These are phyloP conservation scores for Tilletia horrida DNA, from an alignment of 1,284 basidiomycete species.

Conservation along the genomic window DNA sequence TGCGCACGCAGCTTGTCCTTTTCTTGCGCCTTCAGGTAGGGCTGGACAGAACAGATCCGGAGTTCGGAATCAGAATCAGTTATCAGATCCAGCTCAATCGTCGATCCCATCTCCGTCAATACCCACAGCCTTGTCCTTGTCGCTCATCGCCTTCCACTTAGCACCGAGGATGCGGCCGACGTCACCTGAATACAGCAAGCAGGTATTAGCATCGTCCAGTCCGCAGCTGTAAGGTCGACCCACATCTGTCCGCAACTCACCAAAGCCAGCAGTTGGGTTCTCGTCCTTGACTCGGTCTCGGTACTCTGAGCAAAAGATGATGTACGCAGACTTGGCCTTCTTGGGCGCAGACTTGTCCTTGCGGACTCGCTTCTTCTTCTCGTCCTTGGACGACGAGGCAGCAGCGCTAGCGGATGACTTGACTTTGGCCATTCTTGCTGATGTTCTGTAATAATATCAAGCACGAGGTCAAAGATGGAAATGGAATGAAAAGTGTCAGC, in stretches of 20 bases:
- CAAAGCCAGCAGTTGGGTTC: constrained; percentile 90
- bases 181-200: constrained; percentile 61
- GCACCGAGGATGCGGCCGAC: constrained; percentile 80
- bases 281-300: constrained; percentile 89
- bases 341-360: constrained; percentile 18
- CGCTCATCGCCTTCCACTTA: constrained; percentile 83
- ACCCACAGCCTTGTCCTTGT: constrained; percentile 76
- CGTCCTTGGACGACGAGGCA: constrained; percentile 3
- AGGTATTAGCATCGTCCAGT: constrained; percentile 12
- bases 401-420: constrained; percentile 9
- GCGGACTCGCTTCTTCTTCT: constrained; percentile 7
- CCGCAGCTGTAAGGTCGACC: too few relatives aligned
- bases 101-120: not conserved
- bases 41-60: not conserved
- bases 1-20: constrained; percentile 17
- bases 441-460: too few relatives aligned
- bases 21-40: constrained; percentile 6
- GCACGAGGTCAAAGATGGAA: too few relatives aligned
- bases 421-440: not conserved
- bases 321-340: constrained; percentile 66
- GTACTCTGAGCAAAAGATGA: constrained; percentile 97
- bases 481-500: too few relatives aligned
- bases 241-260: constrained; percentile 58
- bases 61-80: not conserved
- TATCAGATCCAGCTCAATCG: not conserved